Conservation (phyloP, 805 yeast species). For the Komagataella phaffii region DNA sequence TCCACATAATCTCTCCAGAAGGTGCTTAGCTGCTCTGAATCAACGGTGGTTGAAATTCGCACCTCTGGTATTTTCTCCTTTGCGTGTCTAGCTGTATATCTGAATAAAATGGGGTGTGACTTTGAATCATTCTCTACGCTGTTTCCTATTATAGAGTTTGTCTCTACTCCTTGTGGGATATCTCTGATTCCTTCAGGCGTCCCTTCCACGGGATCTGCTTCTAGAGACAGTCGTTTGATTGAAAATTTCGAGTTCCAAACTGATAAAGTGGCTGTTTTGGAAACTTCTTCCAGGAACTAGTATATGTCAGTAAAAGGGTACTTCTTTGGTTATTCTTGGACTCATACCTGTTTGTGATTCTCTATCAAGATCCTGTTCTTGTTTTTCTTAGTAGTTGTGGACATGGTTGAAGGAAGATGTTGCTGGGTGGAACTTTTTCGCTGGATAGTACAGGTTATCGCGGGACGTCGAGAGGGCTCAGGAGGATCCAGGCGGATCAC, state of each 20-base stretch:
- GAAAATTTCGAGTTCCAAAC: not conserved
- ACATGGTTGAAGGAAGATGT: not conserved
- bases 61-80: not conserved
- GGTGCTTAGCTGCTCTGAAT: not conserved
- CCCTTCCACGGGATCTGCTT: not conserved
- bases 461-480: not conserved
- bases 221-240: not conserved
- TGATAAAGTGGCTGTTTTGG: not conserved
- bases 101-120: not conserved
- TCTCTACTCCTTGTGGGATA: not conserved
- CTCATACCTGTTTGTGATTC: not conserved
- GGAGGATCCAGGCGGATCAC: no score
- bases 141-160: not conserved
- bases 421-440: not conserved
- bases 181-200: not conserved
- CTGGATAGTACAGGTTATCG: not conserved
- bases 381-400: not conserved
- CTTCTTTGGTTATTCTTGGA: not conserved
- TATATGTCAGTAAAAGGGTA: not conserved
- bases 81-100: not conserved
- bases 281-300: not conserved
- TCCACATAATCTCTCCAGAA: not conserved
- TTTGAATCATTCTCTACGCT: not conserved
- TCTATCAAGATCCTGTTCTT: not conserved
- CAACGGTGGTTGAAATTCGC: not conserved